Conservation (phyloP, 768 basidiomycete genomes). For the Boletus rubroflammeus region DNA sequence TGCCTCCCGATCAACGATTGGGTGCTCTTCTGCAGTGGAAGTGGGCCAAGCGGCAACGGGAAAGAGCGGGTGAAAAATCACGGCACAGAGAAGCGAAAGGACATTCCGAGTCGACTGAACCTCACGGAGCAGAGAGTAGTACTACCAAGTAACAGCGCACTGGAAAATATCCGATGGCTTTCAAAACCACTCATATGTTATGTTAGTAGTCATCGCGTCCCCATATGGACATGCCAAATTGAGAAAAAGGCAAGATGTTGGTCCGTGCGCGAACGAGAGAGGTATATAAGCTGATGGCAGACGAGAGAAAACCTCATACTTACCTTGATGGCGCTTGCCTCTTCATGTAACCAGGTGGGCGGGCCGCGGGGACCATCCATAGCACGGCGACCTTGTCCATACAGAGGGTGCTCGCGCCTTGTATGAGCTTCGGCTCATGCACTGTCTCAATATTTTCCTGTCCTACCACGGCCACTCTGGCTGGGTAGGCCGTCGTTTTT, state of each 20-base stretch:
- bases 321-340: constrained; percentile 58
- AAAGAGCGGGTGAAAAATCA: constrained; percentile 1
- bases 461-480: constrained; percentile 58
- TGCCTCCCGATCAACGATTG: constrained; percentile 54
- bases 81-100: not conserved
- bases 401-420: constrained; percentile 43
- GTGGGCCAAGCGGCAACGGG: constrained; percentile 41
- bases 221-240: not conserved
- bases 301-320: constrained; percentile 37
- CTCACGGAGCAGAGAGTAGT: not conserved
- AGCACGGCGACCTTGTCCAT: constrained; percentile 57
- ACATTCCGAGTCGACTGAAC: not conserved
- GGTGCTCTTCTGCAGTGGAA: constrained; percentile 62
- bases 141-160: not conserved
- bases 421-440: constrained; percentile 68
- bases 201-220: too few relatives aligned
- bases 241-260: constrained; percentile 5
- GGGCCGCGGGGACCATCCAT: constrained; percentile 51
- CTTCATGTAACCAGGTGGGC: constrained; percentile 52
- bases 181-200: too few relatives aligned
- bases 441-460: constrained; percentile 80
- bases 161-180: too few relatives aligned
- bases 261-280: constrained; percentile 21
- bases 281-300: constrained; percentile 11
- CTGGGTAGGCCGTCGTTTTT: constrained; percentile 43